These are phyloP conservation scores for Zasmidium cellare DNA, from an alignment of 2,329 filamentous ascomycete genomes.

Conservation along the genomic window DNA sequence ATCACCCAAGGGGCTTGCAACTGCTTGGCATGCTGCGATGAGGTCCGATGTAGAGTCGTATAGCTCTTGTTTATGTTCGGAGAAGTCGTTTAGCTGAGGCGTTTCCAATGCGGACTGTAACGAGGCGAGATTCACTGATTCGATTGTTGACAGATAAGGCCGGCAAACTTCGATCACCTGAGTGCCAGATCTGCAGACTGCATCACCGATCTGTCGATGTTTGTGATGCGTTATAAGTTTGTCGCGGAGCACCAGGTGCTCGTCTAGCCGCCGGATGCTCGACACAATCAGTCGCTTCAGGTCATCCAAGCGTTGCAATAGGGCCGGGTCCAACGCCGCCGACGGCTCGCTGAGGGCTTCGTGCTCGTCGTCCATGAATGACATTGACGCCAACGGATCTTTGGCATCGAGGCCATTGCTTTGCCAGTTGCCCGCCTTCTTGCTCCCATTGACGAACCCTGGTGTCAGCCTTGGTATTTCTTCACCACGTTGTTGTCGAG, in stretches of 20 bases:
- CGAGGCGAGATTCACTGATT: conserved; percentile 85
- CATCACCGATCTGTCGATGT: conserved; percentile 79
- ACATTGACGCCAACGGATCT: conserved; percentile 62
- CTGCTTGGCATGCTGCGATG: conserved; percentile 80
- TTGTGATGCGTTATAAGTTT: conserved; percentile 77
- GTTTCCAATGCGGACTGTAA: conserved; percentile 78
- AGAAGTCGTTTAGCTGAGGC: conserved; percentile 83
- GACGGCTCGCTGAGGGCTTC: conserved; percentile 72
- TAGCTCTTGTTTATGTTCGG: conserved; percentile 84
- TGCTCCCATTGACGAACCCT: conserved; percentile 87
- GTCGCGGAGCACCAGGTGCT: conserved; percentile 73
- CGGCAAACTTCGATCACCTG: conserved; percentile 86
- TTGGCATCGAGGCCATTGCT: conserved; percentile 64
- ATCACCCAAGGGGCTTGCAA: conserved; percentile 87
- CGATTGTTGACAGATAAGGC: conserved; percentile 84
- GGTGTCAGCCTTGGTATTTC: conserved; percentile 90
- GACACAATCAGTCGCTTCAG: conserved; percentile 82
- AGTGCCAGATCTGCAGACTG: conserved; percentile 73
- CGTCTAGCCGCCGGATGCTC: conserved; percentile 82
- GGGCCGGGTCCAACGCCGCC: conserved; percentile 69
- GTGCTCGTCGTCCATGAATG: conserved; percentile 84
- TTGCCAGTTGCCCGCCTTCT: conserved; percentile 82
- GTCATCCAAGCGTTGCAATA: conserved; percentile 83
- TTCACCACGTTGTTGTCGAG: conserved; percentile 87
- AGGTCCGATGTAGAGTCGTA: conserved; percentile 94